These are phyloP conservation scores for Colletotrichum graminicola DNA, from an alignment of 2,329 filamentous ascomycete genomes.

Conservation along the genomic window DNA sequence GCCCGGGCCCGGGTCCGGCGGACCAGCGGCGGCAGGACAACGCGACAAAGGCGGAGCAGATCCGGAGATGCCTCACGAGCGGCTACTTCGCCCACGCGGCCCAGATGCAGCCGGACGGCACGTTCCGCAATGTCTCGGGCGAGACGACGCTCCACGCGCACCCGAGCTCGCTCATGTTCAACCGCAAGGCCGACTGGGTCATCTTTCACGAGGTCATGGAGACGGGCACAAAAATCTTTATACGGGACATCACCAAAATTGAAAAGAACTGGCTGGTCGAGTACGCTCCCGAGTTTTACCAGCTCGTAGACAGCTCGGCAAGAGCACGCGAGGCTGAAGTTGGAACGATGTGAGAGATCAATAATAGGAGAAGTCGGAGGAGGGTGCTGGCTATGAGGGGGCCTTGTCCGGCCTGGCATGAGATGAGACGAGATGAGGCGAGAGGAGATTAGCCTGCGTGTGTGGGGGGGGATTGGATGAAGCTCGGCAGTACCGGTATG, in stretches of 20 bases:
- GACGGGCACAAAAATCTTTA: conserved; percentile 87
- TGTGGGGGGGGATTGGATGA: background rate
- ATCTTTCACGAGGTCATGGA: conserved; percentile 95
- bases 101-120: conserved; percentile 93
- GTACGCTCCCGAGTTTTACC: conserved; percentile 87
- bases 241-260: conserved; percentile 92
- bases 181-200: conserved; percentile 96
- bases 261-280: conserved; percentile 93
- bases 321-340: conserved; percentile 42
- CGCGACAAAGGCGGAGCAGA: conserved; percentile 72
- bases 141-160: conserved; percentile 85
- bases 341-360: conserved; percentile 19
- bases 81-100: conserved; percentile 96
- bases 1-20: conserved; percentile 32
- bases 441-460: conserved; percentile 23
- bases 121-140: conserved; percentile 86
- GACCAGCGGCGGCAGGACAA: conserved; percentile 46
- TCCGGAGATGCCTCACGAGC: conserved; percentile 85
- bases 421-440: conserved; percentile 17
- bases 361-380: background rate
- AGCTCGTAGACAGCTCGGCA: conserved; percentile 57
- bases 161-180: conserved; percentile 94
- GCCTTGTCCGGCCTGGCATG: conserved; percentile 1
- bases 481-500: conserved; percentile 8
- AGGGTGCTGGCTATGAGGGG: background rate